Conservation (phyloP, 306 rosid genomes). For the Sphenostylis stenocarpa region DNA sequence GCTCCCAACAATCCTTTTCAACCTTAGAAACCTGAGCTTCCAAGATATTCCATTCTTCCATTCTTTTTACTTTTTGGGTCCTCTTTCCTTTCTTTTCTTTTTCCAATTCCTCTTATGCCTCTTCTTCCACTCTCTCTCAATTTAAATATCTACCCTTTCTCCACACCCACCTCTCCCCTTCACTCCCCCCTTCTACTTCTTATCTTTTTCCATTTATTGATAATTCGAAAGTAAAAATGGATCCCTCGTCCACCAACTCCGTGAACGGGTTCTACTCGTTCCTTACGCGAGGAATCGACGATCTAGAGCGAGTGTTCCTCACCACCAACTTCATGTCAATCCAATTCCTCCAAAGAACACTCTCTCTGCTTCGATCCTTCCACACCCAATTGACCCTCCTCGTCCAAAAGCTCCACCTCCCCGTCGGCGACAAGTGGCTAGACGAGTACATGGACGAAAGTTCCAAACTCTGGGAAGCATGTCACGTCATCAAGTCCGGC, state of each 20-base stretch:
- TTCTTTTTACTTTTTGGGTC: constrained; percentile 28
- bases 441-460: constrained; percentile 99
- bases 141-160: constrained; percentile 54
- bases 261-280: constrained; percentile 93
- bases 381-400: constrained; percentile 89
- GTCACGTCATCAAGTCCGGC: constrained; percentile 91
- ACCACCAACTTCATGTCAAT: constrained; percentile 94
- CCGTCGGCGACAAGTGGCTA: constrained; percentile 96
- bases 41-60: constrained; percentile 58
- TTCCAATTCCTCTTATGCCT: constrained; percentile 3
- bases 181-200: background rate
- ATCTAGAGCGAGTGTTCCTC: constrained; percentile 83
- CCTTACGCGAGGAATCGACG: constrained; percentile 91
- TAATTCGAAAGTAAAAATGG: constrained; percentile 50
- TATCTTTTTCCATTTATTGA: background rate
- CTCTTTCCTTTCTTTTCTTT: background rate
- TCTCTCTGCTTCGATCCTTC: constrained; percentile 87
- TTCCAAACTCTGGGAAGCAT: constrained; percentile 98
- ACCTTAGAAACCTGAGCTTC: constrained; percentile 96
- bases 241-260: constrained; percentile 91
- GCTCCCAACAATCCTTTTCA: constrained; percentile 99
- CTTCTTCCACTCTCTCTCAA: constrained; percentile 43
- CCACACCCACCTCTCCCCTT: constrained; percentile 16
- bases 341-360: constrained; percentile 90
- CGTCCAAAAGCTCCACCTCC: constrained; percentile 95